These are phyloP conservation scores for Botrytis sinoallii DNA, from an alignment of 2,329 filamentous ascomycete genomes.

Conservation along the genomic window DNA sequence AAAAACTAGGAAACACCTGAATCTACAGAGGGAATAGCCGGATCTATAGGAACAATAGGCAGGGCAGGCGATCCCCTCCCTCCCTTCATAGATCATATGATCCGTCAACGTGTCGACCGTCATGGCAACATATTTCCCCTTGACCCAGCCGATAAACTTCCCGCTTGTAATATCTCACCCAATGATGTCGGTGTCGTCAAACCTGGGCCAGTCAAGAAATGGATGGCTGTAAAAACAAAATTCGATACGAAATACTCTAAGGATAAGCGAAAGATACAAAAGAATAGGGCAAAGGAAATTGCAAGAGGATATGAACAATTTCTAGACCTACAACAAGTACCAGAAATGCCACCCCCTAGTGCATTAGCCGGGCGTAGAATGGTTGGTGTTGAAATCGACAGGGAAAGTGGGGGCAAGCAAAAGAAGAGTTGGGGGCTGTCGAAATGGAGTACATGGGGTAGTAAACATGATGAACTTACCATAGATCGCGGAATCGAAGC, in stretches of 20 bases:
- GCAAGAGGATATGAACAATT: slow-evolving; percentile 65
- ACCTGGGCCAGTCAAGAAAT: slow-evolving; percentile 73
- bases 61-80: slow-evolving; percentile 82
- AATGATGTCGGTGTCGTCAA: slow-evolving; percentile 77
- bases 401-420: slow-evolving; percentile 50
- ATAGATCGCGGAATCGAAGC: slow-evolving; percentile 57
- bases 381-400: slow-evolving; percentile 44
- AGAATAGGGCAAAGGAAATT: slow-evolving; percentile 70
- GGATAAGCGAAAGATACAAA: slow-evolving; percentile 69
- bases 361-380: slow-evolving; percentile 72
- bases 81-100: slow-evolving; percentile 80
- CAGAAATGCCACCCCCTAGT: slow-evolving; percentile 76
- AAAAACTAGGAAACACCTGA: slow-evolving; percentile 15
- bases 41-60: slow-evolving; percentile 52
- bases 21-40: background rate
- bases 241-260: slow-evolving; percentile 73
- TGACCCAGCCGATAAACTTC: slow-evolving; percentile 59
- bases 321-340: slow-evolving; percentile 53
- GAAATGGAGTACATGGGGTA: slow-evolving; percentile 85
- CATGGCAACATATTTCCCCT: slow-evolving; percentile 73
- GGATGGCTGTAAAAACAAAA: slow-evolving; percentile 69
- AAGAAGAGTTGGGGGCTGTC: slow-evolving; percentile 71
- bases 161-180: slow-evolving; percentile 59
- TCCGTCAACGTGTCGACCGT: slow-evolving; percentile 79
- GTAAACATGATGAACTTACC: slow-evolving; percentile 79